Base-by-base conservation (phyloP, 1,284 basidiomycete genomes). In the Laetiporus sulphureus region DNA sequence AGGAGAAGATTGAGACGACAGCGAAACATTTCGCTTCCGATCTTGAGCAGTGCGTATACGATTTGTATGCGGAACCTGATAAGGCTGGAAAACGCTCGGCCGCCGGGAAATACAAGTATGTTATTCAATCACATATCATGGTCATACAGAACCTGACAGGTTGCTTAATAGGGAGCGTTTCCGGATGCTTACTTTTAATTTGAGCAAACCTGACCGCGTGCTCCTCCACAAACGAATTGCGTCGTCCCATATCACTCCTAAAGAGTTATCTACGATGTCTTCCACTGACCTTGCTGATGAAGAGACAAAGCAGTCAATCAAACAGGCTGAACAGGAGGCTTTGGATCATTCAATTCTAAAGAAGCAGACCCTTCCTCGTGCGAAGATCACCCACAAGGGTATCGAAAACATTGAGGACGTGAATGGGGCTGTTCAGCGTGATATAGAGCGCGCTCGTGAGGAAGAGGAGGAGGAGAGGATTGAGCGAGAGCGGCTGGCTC, bases 341-440 rank as follows among this genome's bases (percentile, higher is more conserved):
- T 65, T 92, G 50, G 81, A 80, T 55, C 81, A 91, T 59, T 88
- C 87, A 7, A 91, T 92, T 51, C 67, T 91, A 47, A 73, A 82
- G 57, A 85, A 79, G 57, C 69, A 75, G 10, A 68, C 69, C 3
- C 72, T 76, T 20, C 89, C 89, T 45, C 81, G 83, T 53, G 82
- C 87, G 27, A 91, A 91, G 63, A 83, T 90, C 48, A 92, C 89
- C 16, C 90, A 91, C 67, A 92, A 92, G 63, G 90, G 90, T 44
- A 65, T 91, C 48, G 81, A 91, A 66, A 80, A 89, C 53, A 88
- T 92, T 53, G 90, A 91, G 60, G 79, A 82, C 60, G 64, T 80
- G 39, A 75, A 76, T 48, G 82, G 76, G n/a, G 69, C 72, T 32
- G 49, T 59, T 25, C 64, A 64, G 47, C 68, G 73, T 55, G 69